A percentile compares a stretch with the other conserved stretches of the same genome.
These are phyloP conservation scores for Asterella californica DNA, from an alignment of 225 moss, liverwort and hornwort genomes.

Conservation along the genomic window DNA sequence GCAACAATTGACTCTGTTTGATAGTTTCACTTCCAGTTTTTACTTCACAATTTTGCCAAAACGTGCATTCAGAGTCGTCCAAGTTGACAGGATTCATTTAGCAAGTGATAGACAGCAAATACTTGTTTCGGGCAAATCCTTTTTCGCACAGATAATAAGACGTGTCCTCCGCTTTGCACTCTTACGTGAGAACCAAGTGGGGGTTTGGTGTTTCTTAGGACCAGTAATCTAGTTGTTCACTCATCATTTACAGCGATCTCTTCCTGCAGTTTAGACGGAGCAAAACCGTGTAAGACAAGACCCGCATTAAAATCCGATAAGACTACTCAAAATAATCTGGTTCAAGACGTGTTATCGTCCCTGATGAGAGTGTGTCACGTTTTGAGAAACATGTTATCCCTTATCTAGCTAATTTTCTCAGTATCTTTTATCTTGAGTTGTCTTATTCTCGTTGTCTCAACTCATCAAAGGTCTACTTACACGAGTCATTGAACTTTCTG, in stretches of 20 bases:
- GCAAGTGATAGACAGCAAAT: neutral
- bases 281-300: neutral
- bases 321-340: neutral
- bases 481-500: slow-evolving; percentile 1
- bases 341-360: neutral
- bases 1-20: neutral
- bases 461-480: neutral
- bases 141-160: neutral
- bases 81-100: neutral
- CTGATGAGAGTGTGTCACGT: neutral
- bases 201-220: neutral
- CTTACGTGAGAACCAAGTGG: neutral
- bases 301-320: neutral
- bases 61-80: neutral
- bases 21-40: neutral
- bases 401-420: neutral
- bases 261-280: neutral
- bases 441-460: neutral
- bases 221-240: neutral
- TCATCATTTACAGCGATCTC: neutral
- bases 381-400: neutral
- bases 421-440: neutral
- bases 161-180: neutral
- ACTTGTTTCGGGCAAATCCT: neutral
- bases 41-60: neutral